Percentiles rank a stretch among this genome's conserved stretches.
phyloP scores from a whole-genome alignment of 441 rosid genomes.

The Jatropha multifida region DNA sequence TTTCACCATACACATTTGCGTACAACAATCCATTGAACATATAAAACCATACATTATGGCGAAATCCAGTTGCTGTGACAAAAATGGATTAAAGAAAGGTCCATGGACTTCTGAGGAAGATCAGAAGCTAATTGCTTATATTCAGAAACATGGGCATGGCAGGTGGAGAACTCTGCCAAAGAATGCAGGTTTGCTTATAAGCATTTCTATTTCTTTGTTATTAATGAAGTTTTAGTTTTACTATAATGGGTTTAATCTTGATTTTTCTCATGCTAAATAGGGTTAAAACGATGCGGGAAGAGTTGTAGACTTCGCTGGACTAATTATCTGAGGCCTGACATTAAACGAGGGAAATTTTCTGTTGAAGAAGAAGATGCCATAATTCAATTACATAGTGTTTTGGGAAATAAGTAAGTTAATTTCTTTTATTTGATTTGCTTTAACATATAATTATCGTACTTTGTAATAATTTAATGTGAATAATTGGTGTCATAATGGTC shows the following conservation, averaged over 20 bases:
- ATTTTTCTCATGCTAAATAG: slow-evolving; percentile 24
- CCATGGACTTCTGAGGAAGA: slow-evolving; percentile 50
- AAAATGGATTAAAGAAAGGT: slow-evolving; percentile 36
- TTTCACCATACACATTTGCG: background rate
- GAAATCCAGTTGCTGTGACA: slow-evolving; percentile 29
- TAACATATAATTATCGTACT: no score
- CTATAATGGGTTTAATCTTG: background rate
- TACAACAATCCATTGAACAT: background rate
- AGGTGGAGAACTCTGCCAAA: slow-evolving; percentile 41
- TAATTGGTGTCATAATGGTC: no score
- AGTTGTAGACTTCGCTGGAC: slow-evolving; percentile 57
- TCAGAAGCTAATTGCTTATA: slow-evolving; percentile 29
- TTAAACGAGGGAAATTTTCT: slow-evolving; percentile 48
- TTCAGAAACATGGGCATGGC: slow-evolving; percentile 42
- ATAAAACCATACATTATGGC: slow-evolving; percentile 27
- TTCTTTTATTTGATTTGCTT: background rate
- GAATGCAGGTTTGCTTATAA: slow-evolving; percentile 38
- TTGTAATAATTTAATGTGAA: no score
- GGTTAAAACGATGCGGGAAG: slow-evolving; percentile 53
- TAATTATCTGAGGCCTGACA: slow-evolving; percentile 53
- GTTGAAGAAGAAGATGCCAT: slow-evolving; percentile 42
- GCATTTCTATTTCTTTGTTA: background rate
- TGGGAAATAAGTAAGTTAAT: slow-evolving; percentile 44
- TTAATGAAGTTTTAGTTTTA: background rate
- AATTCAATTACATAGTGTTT: slow-evolving; percentile 37